Base-by-base conservation (phyloP, 768 basidiomycete species). In the Mycena alexandri region DNA sequence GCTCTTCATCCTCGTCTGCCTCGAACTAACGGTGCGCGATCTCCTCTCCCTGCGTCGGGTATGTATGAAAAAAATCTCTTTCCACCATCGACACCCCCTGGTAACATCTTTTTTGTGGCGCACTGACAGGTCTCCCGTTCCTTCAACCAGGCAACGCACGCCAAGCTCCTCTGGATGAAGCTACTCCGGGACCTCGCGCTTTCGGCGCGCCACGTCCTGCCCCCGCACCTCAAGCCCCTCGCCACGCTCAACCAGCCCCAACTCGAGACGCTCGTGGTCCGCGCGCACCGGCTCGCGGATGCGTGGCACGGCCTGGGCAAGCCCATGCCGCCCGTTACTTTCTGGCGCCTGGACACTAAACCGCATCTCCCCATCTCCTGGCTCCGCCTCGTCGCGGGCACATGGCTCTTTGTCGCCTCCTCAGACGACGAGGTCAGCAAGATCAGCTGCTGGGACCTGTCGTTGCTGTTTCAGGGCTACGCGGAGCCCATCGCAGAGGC, bases 391-490 rank as follows among this genome's bases (percentile, higher is more conserved):
- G 63, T 65, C 21, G 11, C 44, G 9, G 55, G 63, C 21, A 36
- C 21, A 11, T 65, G 62, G 62, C 33, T 63, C 3, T 63, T 63
- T 36, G 62, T 65, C 0, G 60, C 65, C 17, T 61, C 69, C 10
- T 70, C 69, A 5, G 65, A 70, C 55, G 43, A 48, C 22, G 3
- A 54, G 12, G 36, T 46, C 43, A 70, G 65, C 43, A 56, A 55
- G 42, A 36, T 70, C n/a, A 62, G n/a, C 50, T 70, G 69, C 48
- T 70, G 69, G 69, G 65, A 67, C 16, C 25, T 69, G 14, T 24
- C 43, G 2, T 34, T 24, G 43, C 5, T 65, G 25, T 54, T 61
- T 25, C 34, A 41, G 21, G 65, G 65, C 16, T 29, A 42, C 42
- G 17, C 19, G 5, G 47, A 47, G 29, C 69, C 53, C n/a, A 17